Evolutionary conservation across 177 flowering plant genomes (phyloP), one percentile per base, ranked within the genome.

Genomic region (Vitis hybrid): DNA sequence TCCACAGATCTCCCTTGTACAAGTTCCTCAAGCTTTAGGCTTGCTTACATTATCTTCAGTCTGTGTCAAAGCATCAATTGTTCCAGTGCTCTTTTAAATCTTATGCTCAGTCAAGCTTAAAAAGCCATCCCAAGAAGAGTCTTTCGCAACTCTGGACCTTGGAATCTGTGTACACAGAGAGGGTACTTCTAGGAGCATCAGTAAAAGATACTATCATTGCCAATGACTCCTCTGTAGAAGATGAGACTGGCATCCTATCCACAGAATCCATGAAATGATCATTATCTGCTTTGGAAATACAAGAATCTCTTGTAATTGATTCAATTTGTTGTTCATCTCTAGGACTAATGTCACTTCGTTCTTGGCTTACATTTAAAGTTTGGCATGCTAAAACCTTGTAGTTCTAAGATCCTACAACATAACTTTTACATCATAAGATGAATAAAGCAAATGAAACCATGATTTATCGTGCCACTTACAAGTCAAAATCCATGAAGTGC

Each of bases 351-450:
- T 26, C 29, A 26, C 29, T 26, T 26, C 3, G 26, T 2, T 22
- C 26, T 0, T 26, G 29, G 29, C 29, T 26, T 26, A 26, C 29
- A 26, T 26, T 26, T 26, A 26, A 26, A 26, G 29, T 26, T 26
- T 26, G 29, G 29, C 29, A 26, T 26, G 0, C 29, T 26, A 3
- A 26, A 26, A 26, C 29, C 29, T 26, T 26, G 88, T 88, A 64
- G 98, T 91, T 85, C 99, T 87, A 62, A 91, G 79, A 83, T 95
- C 99, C 98, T 98, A 95, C 51, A 95, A 66, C 97, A 91, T 95
- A 22, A 93, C 83, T 77, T 90, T 94, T 77, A 95, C 97, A 79
- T 94, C 97, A 82, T 89, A 87, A 26, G 97, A 91, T 67, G 95
- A 83, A 62, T 97, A 87, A 67, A 88, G 75, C 76, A 95, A 80